Evolutionary conservation across 2,329 filamentous ascomycete species (phyloP).

Genomic region (Beauveria sp.): DNA sequence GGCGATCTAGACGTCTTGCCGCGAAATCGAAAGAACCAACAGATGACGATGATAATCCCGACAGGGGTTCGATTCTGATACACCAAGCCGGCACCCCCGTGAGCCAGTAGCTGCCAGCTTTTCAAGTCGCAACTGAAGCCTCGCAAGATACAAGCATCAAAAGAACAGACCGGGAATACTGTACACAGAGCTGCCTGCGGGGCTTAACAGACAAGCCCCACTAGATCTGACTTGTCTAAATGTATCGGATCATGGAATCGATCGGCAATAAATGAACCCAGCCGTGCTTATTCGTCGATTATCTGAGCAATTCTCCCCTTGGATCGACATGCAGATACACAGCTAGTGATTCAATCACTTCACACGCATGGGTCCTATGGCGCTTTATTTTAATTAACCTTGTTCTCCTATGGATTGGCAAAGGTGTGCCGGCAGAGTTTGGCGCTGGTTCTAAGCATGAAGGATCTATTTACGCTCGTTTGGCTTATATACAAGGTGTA

Average conservation of each 20-base stretch:
- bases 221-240: neutral
- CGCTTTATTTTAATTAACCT: neutral
- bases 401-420: neutral
- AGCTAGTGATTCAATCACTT: neutral
- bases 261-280: neutral
- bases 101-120: constrained; percentile 10
- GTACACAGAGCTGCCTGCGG: neutral
- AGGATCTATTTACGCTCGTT: neutral
- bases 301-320: neutral
- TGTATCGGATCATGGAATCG: neutral
- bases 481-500: neutral
- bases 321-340: neutral
- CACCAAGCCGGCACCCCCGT: constrained; percentile 16
- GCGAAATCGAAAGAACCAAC: neutral
- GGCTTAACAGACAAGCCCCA: neutral
- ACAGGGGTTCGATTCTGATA: neutral
- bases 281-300: neutral
- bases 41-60: neutral
- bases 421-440: neutral
- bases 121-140: neutral
- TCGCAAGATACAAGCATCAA: neutral
- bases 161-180: neutral
- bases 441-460: neutral
- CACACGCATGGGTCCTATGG: neutral
- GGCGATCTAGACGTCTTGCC: neutral